These are phyloP conservation scores for Colletotrichum lindemuthianum DNA, from an alignment of 2,329 filamentous ascomycete genomes.

Conservation along the genomic window DNA sequence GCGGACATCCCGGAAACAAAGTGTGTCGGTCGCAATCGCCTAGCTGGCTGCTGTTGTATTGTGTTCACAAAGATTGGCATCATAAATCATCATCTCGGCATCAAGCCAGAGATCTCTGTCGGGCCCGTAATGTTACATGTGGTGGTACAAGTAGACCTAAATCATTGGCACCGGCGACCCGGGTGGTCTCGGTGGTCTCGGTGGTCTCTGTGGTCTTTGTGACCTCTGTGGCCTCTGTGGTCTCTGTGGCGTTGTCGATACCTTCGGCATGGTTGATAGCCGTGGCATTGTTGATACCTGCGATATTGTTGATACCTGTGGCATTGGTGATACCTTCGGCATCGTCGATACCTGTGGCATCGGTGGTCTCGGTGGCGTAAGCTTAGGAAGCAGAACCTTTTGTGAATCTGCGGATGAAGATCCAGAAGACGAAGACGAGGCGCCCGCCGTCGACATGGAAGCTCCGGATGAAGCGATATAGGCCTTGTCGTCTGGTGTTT, in stretches of 20 bases:
- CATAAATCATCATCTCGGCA: slow-evolving; percentile 14
- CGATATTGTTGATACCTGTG: too few relatives aligned
- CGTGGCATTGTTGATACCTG: too few relatives aligned
- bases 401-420: slow-evolving; percentile 23
- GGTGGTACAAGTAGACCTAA: background rate
- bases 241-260: background rate
- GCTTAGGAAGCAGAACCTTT: slow-evolving; percentile 4
- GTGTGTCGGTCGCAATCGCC: too few relatives aligned
- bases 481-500: slow-evolving; percentile 2
- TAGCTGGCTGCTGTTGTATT: too few relatives aligned
- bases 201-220: background rate
- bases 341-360: background rate
- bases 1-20: too few relatives aligned
- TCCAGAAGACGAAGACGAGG: slow-evolving; percentile 13
- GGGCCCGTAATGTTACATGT: background rate
- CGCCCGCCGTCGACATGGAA: slow-evolving; percentile 28
- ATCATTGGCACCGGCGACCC: background rate
- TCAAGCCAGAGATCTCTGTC: slow-evolving; percentile 1
- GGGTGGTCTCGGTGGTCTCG: too few relatives aligned
- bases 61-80: background rate
- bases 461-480: slow-evolving; percentile 13
- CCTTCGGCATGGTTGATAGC: background rate
- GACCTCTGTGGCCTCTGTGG: background rate
- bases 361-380: background rate
- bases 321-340: background rate